These are phyloP conservation scores for Microbotryum silenes-acaulis DNA, from an alignment of 1,284 basidiomycete genomes.

Conservation along the genomic window DNA sequence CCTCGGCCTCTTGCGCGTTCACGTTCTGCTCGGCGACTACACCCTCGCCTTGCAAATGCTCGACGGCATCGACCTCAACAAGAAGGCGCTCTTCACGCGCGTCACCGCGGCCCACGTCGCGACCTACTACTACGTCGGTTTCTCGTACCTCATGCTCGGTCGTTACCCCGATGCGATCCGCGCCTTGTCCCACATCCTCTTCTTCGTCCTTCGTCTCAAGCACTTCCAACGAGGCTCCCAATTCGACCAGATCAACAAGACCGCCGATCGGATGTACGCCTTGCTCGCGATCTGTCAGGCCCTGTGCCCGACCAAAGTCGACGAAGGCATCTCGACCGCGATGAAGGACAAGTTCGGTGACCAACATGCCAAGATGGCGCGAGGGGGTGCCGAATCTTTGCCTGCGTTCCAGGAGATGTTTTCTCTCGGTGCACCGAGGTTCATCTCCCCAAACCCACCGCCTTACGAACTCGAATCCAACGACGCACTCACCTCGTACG, in stretches of 20 bases:
- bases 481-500: conserved; percentile 42
- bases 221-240: conserved; percentile 65
- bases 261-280: conserved; percentile 94
- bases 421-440: conserved; percentile 89
- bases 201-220: conserved; percentile 56
- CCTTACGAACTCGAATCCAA: conserved; percentile 72
- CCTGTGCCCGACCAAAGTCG: conserved; percentile 73
- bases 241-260: conserved; percentile 97
- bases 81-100: conserved; percentile 78
- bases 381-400: conserved; percentile 68
- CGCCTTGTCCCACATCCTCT: conserved; percentile 83
- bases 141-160: conserved; percentile 89
- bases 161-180: conserved; percentile 93
- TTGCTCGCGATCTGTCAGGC: conserved; percentile 88
- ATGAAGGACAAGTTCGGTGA: conserved; percentile 91
- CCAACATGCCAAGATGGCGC: conserved; percentile 73
- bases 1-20: conserved; percentile 88
- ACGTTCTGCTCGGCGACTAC: conserved; percentile 92
- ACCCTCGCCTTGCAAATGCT: conserved; percentile 90
- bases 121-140: conserved; percentile 90
- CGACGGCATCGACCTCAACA: conserved; percentile 83
- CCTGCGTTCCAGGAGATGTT: conserved; percentile 89
- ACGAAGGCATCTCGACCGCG: conserved; percentile 88
- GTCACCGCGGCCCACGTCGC: conserved; percentile 92
- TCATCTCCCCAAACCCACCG: conserved; percentile 79